Evolutionary conservation across 306 rosid genomes (phyloP).

Genomic region (Astragalus glycyphyllos): DNA sequence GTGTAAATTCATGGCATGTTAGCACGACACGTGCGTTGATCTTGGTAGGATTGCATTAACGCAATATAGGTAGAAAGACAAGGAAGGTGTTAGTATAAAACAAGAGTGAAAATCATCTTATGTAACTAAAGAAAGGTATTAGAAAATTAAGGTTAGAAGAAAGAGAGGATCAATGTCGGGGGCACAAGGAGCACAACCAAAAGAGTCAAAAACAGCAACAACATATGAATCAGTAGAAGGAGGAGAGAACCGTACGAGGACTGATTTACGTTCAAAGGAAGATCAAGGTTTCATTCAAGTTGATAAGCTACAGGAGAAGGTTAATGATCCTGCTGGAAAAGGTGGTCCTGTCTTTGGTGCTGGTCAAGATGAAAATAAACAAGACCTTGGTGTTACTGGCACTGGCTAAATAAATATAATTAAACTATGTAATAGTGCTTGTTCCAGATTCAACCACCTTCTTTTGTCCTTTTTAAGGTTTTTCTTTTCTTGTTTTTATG

Average conservation of each 20-base stretch:
- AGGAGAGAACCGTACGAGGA: constrained; percentile 71
- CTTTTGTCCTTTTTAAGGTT: background rate
- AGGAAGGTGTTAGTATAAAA: background rate
- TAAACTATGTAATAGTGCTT: background rate
- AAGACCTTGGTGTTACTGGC: constrained; percentile 79
- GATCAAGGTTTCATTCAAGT: constrained; percentile 80
- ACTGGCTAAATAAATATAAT: constrained; percentile 56
- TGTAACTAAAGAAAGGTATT: background rate
- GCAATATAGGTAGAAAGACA: background rate
- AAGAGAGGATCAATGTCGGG: constrained; percentile 61
- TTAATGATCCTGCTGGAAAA: constrained; percentile 63
- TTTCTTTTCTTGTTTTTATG: background rate
- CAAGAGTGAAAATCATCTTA: background rate
- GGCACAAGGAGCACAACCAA: constrained; percentile 84
- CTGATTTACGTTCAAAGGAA: constrained; percentile 55
- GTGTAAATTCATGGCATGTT: constrained; percentile 28
- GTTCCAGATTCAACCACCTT: background rate
- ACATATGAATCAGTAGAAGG: constrained; percentile 67
- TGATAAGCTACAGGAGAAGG: constrained; percentile 77
- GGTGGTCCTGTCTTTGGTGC: constrained; percentile 88
- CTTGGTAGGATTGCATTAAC: background rate
- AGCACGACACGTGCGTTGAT: constrained; percentile 33
- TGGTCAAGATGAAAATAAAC: constrained; percentile 59
- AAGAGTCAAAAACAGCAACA: constrained; percentile 67
- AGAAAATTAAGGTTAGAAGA: background rate